Evolutionary conservation across 2,329 filamentous ascomycete species (phyloP).

Genomic region (Incumbomyces lentus): DNA sequence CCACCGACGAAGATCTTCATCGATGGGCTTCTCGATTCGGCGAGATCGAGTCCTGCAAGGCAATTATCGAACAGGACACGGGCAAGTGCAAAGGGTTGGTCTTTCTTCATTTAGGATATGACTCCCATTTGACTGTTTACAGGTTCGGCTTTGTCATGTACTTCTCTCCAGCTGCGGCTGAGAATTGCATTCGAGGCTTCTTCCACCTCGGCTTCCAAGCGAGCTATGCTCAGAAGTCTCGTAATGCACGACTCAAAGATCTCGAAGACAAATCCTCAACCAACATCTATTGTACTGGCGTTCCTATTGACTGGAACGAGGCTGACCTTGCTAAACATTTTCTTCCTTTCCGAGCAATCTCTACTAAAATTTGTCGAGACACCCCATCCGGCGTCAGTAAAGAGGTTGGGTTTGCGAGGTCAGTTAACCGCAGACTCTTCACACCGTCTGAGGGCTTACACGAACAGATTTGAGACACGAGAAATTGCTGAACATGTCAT

Average conservation of each 20-base stretch:
- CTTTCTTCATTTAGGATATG: slow-evolving; percentile 4
- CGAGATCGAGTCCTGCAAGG: slow-evolving; percentile 91
- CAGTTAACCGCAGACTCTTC: slow-evolving; percentile 24
- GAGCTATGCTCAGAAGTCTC: slow-evolving; percentile 96
- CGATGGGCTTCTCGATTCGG: slow-evolving; percentile 81
- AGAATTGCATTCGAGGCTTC: slow-evolving; percentile 93
- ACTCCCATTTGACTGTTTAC: slow-evolving; percentile 23
- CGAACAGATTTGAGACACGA: slow-evolving; percentile 69
- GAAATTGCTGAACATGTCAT: slow-evolving; percentile 88
- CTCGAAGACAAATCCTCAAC: slow-evolving; percentile 83
- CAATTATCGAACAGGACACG: slow-evolving; percentile 90
- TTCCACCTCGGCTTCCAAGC: slow-evolving; percentile 93
- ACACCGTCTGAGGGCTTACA: slow-evolving; percentile 12
- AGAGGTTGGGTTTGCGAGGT: slow-evolving; percentile 96
- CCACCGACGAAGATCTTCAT: slow-evolving; percentile 79
- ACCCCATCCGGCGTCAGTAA: slow-evolving; percentile 77
- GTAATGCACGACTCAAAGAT: slow-evolving; percentile 95
- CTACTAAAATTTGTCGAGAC: slow-evolving; percentile 90
- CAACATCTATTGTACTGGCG: slow-evolving; percentile 95
- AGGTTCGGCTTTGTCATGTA: slow-evolving; percentile 99
- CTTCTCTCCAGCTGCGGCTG: slow-evolving; percentile 73
- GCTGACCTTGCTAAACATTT: slow-evolving; percentile 61
- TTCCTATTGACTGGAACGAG: slow-evolving; percentile 86
- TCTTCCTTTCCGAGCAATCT: slow-evolving; percentile 57
- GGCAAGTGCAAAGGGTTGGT: slow-evolving; percentile 90